Percentiles rank a stretch among this genome's conserved stretches.
These are phyloP conservation scores for Trichoderma parareesei DNA, from an alignment of 495 filamentous ascomycete species.

Conservation along the genomic window DNA sequence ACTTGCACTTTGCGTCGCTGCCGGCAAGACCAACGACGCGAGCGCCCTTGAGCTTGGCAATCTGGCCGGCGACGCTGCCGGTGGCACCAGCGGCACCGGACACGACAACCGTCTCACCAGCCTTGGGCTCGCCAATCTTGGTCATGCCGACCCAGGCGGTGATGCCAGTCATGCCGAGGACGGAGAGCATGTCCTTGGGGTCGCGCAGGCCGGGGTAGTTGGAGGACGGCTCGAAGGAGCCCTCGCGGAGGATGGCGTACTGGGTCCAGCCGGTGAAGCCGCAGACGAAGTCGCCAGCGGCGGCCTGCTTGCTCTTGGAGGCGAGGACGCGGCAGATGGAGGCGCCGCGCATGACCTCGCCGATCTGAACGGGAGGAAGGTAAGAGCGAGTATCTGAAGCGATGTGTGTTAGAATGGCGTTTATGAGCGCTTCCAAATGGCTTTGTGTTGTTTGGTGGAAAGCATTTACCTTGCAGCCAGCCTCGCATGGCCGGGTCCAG, in stretches of 20 bases:
- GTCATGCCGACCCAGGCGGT: conserved; percentile 63
- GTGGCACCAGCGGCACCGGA: conserved; percentile 65
- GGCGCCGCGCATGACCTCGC: conserved; percentile 55
- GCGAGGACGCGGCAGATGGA: conserved; percentile 45
- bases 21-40: conserved; percentile 57
- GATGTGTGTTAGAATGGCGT: neutral
- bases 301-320: conserved; percentile 35
- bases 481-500: conserved; percentile 68
- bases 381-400: conserved; percentile 50
- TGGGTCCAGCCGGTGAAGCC: conserved; percentile 54
- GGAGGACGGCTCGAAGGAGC: conserved; percentile 35
- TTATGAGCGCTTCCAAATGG: too few relatives aligned
- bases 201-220: conserved; percentile 38
- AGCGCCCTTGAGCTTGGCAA: conserved; percentile 54
- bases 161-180: conserved; percentile 48
- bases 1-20: conserved; percentile 55
- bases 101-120: conserved; percentile 57
- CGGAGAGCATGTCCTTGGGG: conserved; percentile 52
- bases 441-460: too few relatives aligned
- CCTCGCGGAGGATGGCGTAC: conserved; percentile 43
- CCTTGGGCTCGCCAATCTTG: conserved; percentile 47
- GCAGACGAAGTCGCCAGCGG: conserved; percentile 44
- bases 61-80: conserved; percentile 61
- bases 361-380: conserved; percentile 53
- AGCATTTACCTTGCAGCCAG: conserved; percentile 56